phyloP scores from a whole-genome alignment of 2,329 filamentous ascomycete genomes.

The Ophidiomyces ophidiicola region DNA sequence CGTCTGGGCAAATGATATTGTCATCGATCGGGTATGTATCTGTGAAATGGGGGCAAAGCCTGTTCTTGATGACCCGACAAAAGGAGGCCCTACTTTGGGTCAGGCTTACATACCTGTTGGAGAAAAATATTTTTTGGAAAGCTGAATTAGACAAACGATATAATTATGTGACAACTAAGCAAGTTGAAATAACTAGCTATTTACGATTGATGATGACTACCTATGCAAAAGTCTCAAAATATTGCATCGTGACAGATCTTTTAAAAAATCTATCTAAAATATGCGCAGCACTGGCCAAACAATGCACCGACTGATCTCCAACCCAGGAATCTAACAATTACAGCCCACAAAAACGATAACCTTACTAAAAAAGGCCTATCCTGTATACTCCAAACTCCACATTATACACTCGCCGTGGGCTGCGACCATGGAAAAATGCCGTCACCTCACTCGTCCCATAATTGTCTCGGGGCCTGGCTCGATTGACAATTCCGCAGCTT shows the following conservation, averaged over 20 bases:
- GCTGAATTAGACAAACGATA: too few relatives aligned
- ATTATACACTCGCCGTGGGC: not conserved
- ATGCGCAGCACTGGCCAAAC: too few relatives aligned
- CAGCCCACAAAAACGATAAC: not conserved
- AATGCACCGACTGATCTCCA: not conserved
- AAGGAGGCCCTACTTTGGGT: constrained; percentile 36
- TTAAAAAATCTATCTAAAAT: too few relatives aligned
- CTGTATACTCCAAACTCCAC: not conserved
- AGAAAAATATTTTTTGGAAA: constrained; percentile 23
- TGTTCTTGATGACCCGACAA: constrained; percentile 32
- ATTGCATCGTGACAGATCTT: too few relatives aligned
- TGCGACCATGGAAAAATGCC: not conserved
- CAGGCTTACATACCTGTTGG: constrained; percentile 43
- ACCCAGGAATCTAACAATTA: not conserved
- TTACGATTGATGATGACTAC: too few relatives aligned
- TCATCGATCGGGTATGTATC: constrained; percentile 59
- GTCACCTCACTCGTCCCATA: constrained; percentile 71
- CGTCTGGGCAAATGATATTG: constrained; percentile 57
- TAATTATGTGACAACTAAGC: too few relatives aligned
- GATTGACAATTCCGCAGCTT: constrained; percentile 73
- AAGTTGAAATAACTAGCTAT: too few relatives aligned
- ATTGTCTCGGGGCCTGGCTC: constrained; percentile 78
- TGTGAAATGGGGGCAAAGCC: constrained; percentile 81
- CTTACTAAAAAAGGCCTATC: not conserved
- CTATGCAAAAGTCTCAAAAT: too few relatives aligned